These are phyloP conservation scores for Yamadazyma triangularis DNA, from an alignment of 1,139 yeast species.

Conservation along the genomic window DNA sequence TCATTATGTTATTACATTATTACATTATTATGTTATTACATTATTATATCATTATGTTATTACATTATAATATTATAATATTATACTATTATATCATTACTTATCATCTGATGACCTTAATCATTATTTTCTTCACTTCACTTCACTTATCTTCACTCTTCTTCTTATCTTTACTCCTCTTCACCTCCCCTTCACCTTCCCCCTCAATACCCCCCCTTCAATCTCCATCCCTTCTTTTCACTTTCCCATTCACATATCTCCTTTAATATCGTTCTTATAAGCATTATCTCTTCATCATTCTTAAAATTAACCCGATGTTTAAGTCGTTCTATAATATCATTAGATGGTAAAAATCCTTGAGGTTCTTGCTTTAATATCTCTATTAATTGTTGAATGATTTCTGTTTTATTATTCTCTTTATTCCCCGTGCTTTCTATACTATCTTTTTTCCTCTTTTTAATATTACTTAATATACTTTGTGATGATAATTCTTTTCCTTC, in stretches of 20 bases:
- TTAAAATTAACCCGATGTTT: slow-evolving; percentile 35
- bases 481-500: slow-evolving; percentile 4
- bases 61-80: too few species aligned
- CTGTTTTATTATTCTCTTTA: slow-evolving; percentile 1
- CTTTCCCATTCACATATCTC: slow-evolving; percentile 69
- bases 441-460: slow-evolving; percentile 6
- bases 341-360: slow-evolving; percentile 33
- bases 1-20: too few species aligned
- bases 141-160: too few species aligned
- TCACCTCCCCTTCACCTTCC: neutral
- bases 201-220: slow-evolving; percentile 53
- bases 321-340: slow-evolving; percentile 52
- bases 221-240: slow-evolving; percentile 54
- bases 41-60: too few species aligned
- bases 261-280: slow-evolving; percentile 63
- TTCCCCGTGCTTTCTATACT: neutral
- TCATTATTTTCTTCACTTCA: too few species aligned
- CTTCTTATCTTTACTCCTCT: neutral
- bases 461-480: slow-evolving; percentile 1
- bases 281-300: slow-evolving; percentile 54
- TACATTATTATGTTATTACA: too few species aligned
- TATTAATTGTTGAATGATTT: slow-evolving; percentile 18
- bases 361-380: slow-evolving; percentile 12
- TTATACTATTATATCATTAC: too few species aligned
- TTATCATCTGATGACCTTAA: too few species aligned